Evolutionary conservation across 371 early-diverging fungal species (phyloP).

Genomic region (Rhizopus arrhizus): DNA sequence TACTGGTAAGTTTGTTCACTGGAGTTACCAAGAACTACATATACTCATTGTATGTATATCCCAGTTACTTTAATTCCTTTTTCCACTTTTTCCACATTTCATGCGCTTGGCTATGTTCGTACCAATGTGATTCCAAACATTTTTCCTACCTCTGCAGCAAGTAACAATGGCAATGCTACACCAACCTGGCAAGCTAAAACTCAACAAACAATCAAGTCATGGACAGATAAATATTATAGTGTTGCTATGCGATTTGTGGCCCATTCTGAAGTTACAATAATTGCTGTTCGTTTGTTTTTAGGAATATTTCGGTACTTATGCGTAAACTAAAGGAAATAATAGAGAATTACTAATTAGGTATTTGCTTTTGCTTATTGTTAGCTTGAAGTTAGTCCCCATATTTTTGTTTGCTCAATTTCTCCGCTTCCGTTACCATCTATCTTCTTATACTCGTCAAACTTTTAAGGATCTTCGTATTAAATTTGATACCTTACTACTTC

Average conservation of each 20-base stretch:
- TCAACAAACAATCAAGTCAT: constrained; percentile 62
- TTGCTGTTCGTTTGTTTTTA: constrained; percentile 72
- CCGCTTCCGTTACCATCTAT: constrained; percentile 81
- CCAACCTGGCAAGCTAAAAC: constrained; percentile 51
- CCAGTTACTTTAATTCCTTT: constrained; percentile 84
- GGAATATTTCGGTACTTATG: constrained; percentile 60
- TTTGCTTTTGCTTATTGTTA: constrained; percentile 17
- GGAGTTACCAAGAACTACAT: background rate
- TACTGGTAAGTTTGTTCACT: constrained; percentile 51
- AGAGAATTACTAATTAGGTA: background rate
- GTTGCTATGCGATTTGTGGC: constrained; percentile 76
- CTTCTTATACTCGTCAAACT: constrained; percentile 67
- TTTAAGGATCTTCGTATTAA: constrained; percentile 59
- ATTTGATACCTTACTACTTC: constrained; percentile 56
- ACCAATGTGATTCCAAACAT: constrained; percentile 49
- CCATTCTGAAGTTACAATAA: constrained; percentile 76
- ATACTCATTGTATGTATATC: background rate
- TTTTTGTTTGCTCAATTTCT: constrained; percentile 83
- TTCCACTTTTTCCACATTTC: constrained; percentile 83
- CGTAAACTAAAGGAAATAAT: constrained; percentile 14
- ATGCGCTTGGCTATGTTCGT: constrained; percentile 77
- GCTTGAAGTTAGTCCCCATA: constrained; percentile 73
- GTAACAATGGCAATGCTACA: constrained; percentile 18
- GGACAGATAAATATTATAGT: constrained; percentile 72
- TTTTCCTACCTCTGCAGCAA: constrained; percentile 65